phyloP scores from a whole-genome alignment of 1,284 basidiomycete species.

The Puccinia coronata region DNA sequence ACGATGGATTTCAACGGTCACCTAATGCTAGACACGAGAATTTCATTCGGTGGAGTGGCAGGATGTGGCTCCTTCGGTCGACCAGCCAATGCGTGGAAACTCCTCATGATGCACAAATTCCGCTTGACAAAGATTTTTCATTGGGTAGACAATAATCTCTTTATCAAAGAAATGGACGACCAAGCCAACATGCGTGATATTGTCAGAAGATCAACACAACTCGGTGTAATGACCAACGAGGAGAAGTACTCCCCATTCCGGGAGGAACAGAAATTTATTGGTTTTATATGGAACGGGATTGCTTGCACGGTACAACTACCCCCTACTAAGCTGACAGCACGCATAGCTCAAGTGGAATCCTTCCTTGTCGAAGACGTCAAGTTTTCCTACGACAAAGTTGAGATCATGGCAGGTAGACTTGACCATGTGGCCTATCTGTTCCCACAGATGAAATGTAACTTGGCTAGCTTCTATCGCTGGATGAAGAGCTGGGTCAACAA shows the following conservation, averaged over 20 bases:
- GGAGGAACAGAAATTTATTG: neutral
- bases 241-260: neutral
- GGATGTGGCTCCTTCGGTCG: neutral
- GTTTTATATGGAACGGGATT: constrained; percentile 14
- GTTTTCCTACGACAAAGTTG: no score
- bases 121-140: neutral
- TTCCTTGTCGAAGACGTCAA: no score
- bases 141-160: constrained; percentile 10
- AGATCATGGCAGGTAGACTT: no score
- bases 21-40: neutral
- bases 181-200: neutral
- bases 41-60: neutral
- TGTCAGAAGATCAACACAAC: neutral
- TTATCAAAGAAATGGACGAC: neutral
- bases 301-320: no score
- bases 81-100: constrained; percentile 1
- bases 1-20: neutral
- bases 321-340: no score
- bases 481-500: no score
- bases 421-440: no score
- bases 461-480: no score
- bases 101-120: neutral
- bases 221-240: neutral
- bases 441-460: no score
- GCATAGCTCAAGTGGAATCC: no score